Evolutionary conservation across 2,329 filamentous ascomycete species (phyloP).

Genomic region (Cladosporium austrohemisphaericum): DNA sequence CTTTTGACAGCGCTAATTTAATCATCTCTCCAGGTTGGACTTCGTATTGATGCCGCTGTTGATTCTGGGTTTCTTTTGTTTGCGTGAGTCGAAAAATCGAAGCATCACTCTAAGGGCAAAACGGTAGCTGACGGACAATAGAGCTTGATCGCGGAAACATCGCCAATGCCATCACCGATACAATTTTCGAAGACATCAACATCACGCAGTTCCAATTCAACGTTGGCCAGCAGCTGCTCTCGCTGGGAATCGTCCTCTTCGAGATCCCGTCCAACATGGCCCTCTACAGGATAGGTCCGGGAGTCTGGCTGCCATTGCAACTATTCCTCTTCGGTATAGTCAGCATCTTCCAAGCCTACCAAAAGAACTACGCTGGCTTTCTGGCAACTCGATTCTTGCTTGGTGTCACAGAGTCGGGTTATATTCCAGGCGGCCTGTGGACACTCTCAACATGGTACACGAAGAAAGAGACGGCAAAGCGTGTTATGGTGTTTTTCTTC

Average conservation of each 20-base stretch:
- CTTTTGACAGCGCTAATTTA: neutral
- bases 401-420: slow-evolving; percentile 40
- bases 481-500: slow-evolving; percentile 46
- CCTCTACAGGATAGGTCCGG: slow-evolving; percentile 34
- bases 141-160: slow-evolving; percentile 24
- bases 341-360: slow-evolving; percentile 41
- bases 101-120: too few relatives aligned
- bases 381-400: slow-evolving; percentile 39
- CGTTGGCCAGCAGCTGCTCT: slow-evolving; percentile 34
- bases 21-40: slow-evolving; percentile 28
- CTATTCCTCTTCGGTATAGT: slow-evolving; percentile 37
- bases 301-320: slow-evolving; percentile 38
- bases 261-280: slow-evolving; percentile 32
- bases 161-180: slow-evolving; percentile 32
- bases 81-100: slow-evolving; percentile 21
- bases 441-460: slow-evolving; percentile 50
- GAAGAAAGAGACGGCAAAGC: slow-evolving; percentile 43
- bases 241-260: slow-evolving; percentile 31
- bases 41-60: slow-evolving; percentile 32
- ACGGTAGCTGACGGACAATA: neutral
- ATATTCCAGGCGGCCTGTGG: slow-evolving; percentile 47
- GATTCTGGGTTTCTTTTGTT: slow-evolving; percentile 33
- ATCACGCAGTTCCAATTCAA: slow-evolving; percentile 33
- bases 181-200: slow-evolving; percentile 29
- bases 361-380: slow-evolving; percentile 36